Base-by-base conservation (phyloP, 2,329 filamentous ascomycete species). In the Ophiosphaerella narmari region DNA sequence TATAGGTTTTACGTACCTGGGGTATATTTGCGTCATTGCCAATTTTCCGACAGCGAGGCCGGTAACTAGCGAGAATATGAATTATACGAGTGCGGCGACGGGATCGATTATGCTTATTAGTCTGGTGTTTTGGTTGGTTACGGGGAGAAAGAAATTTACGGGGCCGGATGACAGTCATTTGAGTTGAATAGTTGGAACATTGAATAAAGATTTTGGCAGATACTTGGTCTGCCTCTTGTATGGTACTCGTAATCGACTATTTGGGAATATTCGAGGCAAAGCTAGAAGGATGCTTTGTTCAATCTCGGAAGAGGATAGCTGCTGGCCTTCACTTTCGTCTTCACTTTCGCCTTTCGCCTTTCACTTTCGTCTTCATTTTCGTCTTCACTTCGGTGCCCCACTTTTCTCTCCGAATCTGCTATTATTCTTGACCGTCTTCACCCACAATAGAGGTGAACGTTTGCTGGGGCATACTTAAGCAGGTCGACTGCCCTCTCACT, bases 41-140 rank as follows among this genome's bases (percentile, higher is more conserved):
- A 84, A 83, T 48, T 81, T 84, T 48, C 82, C 82, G 0, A 77
- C 74, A 0, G 61, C 75, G 0, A 75, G 66, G 6, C 82, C 82
- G 0, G 80, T 85, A n/a, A 74, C 70, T 1, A 73, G 73, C 31
- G 75, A 80, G 23, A 82, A 81, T 32, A 85, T 84, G 82, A 85
- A 83, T 50, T 84, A 83, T 55, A 83, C 80, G 0, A 78, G 75
- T 18, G 82, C 82, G 0, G 82, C 82, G 0, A 77, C 83, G 26
- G 82, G 81, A 0, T 71, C 81, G 1, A 78, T 84, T 34, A 81
- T 78, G 63, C 51, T 82, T 5, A 71, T 85, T 14, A 79, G 76
- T 13, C 36, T 74, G 1, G 59, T 78, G 2, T 83, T 79, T 1
- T 84, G 81, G 82, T 50, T 82, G 7, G 79, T 75, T 1, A 81